Percentiles rank a stretch among this genome's conserved stretches.
Conservation (phyloP, 352 stramenopile genomes). For the Elongisporangium undulatum region DNA sequence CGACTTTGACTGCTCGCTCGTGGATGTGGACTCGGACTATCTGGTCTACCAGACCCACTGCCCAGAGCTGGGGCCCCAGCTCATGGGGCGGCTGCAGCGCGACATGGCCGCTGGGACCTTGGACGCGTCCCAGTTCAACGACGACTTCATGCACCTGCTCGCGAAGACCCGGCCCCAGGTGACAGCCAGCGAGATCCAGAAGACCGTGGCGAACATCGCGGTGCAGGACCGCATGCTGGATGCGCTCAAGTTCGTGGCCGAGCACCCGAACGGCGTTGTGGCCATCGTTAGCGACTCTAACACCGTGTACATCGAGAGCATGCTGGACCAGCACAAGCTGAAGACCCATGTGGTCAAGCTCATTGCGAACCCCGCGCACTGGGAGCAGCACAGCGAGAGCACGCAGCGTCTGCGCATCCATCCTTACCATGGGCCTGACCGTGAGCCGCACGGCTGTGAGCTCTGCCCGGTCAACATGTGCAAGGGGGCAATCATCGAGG, state of each 20-base stretch:
- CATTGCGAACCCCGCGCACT: constrained; percentile 51
- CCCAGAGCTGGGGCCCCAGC: constrained; percentile 40
- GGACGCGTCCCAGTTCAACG: constrained; percentile 59
- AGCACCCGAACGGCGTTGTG: constrained; percentile 32
- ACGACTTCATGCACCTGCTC: constrained; percentile 50
- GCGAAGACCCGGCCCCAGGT: constrained; percentile 31
- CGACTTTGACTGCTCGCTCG: constrained; percentile 82
- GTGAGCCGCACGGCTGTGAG: constrained; percentile 42
- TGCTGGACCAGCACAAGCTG: constrained; percentile 44
- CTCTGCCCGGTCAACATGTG: constrained; percentile 79
- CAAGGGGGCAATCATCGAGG: constrained; percentile 67
- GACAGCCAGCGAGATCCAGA: constrained; percentile 26
- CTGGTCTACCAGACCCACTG: constrained; percentile 70
- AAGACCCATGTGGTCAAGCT: constrained; percentile 31
- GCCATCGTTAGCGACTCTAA: constrained; percentile 81
- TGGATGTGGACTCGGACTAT: constrained; percentile 82
- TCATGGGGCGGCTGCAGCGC: constrained; percentile 16
- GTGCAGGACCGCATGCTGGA: constrained; percentile 68
- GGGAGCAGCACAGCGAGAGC: constrained; percentile 16
- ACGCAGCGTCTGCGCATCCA: constrained; percentile 34
- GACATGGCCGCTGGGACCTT: constrained; percentile 20
- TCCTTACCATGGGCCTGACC: constrained; percentile 41
- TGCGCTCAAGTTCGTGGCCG: constrained; percentile 41
- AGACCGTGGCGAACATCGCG: constrained; percentile 43
- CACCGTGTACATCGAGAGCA: constrained; percentile 74